A percentile compares a stretch with the other conserved stretches of the same genome.
phyloP scores from a whole-genome alignment of 2,329 filamentous ascomycete genomes.

The Calonectria crousiana region DNA sequence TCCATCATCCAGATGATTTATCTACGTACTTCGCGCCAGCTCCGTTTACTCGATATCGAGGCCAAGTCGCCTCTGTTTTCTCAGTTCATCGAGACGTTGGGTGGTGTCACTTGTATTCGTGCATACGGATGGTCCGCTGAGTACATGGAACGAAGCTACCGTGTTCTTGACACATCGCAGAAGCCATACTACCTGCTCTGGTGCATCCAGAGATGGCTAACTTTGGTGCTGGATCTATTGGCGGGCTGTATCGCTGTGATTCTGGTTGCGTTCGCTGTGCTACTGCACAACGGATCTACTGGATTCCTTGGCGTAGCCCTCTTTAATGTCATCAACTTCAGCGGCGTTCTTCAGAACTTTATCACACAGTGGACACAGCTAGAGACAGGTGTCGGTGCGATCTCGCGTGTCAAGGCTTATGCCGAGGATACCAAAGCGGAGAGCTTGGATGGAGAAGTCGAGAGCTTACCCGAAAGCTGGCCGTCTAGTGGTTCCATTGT shows the following conservation, averaged over 20 bases:
- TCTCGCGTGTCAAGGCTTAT: background rate
- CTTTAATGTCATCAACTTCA: constrained; percentile 3
- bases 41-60: background rate
- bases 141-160: background rate
- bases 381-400: background rate
- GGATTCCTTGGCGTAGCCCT: background rate
- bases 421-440: background rate
- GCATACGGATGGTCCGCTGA: background rate
- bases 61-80: background rate
- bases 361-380: background rate
- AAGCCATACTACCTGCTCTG: background rate
- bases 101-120: background rate
- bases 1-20: background rate
- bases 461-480: background rate
- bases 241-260: background rate
- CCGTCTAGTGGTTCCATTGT: background rate
- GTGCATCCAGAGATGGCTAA: background rate
- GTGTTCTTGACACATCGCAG: background rate
- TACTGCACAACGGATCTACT: background rate
- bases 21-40: background rate
- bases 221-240: background rate
- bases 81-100: background rate
- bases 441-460: background rate
- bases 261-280: background rate
- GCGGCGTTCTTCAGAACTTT: background rate